Base-by-base conservation (phyloP, 257 asterid genomes). In the Paulownia fortunei region DNA sequence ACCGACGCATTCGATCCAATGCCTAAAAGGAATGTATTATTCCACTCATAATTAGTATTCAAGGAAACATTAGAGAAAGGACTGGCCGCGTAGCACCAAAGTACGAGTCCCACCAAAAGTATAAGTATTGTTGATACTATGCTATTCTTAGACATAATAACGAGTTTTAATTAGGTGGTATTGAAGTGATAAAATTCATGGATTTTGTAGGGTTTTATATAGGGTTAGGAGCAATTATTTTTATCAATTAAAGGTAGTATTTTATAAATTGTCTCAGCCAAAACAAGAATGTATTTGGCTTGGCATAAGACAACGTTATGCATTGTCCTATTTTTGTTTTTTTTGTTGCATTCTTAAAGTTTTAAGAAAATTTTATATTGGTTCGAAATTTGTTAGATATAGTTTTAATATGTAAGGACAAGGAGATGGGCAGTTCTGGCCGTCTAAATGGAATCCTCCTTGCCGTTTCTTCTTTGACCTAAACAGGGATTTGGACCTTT, bases 101-200 rank as follows among this genome's bases (percentile, higher is more conserved):
- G 36, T 61, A 51, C 71, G 10, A 74, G 30, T n/a, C 71, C 79
- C 3, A 46, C 9, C 7, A 61, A 5, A 42, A 60, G 62, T 74
- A 62, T 51, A 2, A 74, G 46, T 41, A 61, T 16, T 42, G 19
- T 1, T 41, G 71, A 42, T 6, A 60, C 34, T 26, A 27, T 6
- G 34, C 49, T 60, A 13, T 3, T 44, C 71, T 27, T 61, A 61
- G 72, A 42, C 79, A 74, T 74, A 51, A 12, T 72, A 1, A 6
- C 13, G 0, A 0, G 0, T 11, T 23, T 24, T 26, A 59, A 26
- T 8, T 21, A 21, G 5, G 15, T 56, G 34, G 0, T 59, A 18
- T 24, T 9, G 16, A 11, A 26, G 18, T 2, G 1, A 11, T 59
- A 26, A 26, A 27, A 12, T 59, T 10, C 65, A 24, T 59, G 8